Evolutionary conservation across 305 asterid species (phyloP), one percentile per base, ranked within the genome.

Genomic region (Rubia tinctorum): DNA sequence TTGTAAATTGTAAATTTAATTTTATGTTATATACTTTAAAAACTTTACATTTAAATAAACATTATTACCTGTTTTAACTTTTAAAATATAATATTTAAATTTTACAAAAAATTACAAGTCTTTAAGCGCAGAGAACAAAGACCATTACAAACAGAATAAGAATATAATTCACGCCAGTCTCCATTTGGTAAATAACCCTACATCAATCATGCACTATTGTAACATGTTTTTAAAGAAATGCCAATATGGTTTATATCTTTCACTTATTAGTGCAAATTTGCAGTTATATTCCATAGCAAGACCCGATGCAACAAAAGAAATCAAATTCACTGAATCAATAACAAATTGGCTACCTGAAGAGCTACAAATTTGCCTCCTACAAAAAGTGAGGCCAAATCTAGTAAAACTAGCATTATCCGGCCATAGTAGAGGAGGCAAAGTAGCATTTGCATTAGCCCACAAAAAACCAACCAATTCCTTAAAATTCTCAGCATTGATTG

Each of bases 401-500:
- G 65, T 27, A 3, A 87, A 88, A 73, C 79, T 94, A 44, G 98
- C 80, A 7, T 80, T 94, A 17, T 86, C 91, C 2, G 97, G 98
- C 58, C 98, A 94, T 43, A 91, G 97, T 42, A 88, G 97, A 0
- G 98, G 97, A 14, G 98, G 95, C 20, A 94, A 94, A 81, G 97
- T 84, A 2, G 96, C 96, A 0, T 94, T 94, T 49, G 95, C 88
- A 15, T 68, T 89, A 11, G 89, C 95, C 30, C 84, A 88, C 23
- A 56, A 55, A 5, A 85, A 82, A 53, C 37, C 83, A 45, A 68
- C 72, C 2, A 75, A 84, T 18, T 2, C 82, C 15, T 71, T 82
- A 14, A 88, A 85, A 60, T 80, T 90, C 60, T 90, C 93, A 13
- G 98, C 92, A 71, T 53, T 94, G 22, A 86, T 94, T 71, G 97